Percentiles rank a stretch among this genome's conserved stretches.
phyloP scores from a whole-genome alignment of 140 eudicot species.

The Artemisia princeps region DNA sequence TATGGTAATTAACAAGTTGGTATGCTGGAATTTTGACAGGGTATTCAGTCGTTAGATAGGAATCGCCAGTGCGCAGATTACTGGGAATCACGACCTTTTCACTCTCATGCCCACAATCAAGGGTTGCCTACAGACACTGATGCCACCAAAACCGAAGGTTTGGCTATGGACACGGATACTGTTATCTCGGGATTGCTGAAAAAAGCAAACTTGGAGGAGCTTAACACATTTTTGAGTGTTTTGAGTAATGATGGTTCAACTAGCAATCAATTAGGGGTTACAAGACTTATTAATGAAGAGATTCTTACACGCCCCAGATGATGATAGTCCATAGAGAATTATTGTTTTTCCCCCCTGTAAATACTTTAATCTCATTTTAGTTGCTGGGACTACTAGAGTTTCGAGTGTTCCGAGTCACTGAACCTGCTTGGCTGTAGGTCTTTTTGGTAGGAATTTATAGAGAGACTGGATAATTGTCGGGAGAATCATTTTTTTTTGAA shows the following conservation, averaged over 20 bases:
- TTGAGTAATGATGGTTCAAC: slow-evolving; percentile 35
- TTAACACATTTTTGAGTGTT: slow-evolving; percentile 40
- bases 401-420: slow-evolving; percentile 5
- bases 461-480: slow-evolving; percentile 19
- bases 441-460: slow-evolving; percentile 31
- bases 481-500: slow-evolving; percentile 5
- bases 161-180: slow-evolving; percentile 31
- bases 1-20: not conserved
- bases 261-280: slow-evolving; percentile 28
- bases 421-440: slow-evolving; percentile 24
- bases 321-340: slow-evolving; percentile 11
- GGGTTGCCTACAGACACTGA: slow-evolving; percentile 13
- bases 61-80: slow-evolving; percentile 50
- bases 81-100: slow-evolving; percentile 74
- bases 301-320: slow-evolving; percentile 49
- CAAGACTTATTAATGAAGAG: slow-evolving; percentile 57
- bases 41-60: slow-evolving; percentile 59
- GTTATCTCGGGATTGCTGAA: slow-evolving; percentile 46
- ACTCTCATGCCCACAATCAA: slow-evolving; percentile 32
- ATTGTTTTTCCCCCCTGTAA: slow-evolving; percentile 31
- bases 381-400: slow-evolving; percentile 14
- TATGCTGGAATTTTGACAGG: slow-evolving; percentile 33
- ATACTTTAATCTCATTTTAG: slow-evolving; percentile 32
- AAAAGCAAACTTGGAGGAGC: slow-evolving; percentile 74
- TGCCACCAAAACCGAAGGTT: slow-evolving; percentile 19